These are phyloP conservation scores for Sugiyamaella mastotermitis DNA, from an alignment of 805 yeast species.

Conservation along the genomic window DNA sequence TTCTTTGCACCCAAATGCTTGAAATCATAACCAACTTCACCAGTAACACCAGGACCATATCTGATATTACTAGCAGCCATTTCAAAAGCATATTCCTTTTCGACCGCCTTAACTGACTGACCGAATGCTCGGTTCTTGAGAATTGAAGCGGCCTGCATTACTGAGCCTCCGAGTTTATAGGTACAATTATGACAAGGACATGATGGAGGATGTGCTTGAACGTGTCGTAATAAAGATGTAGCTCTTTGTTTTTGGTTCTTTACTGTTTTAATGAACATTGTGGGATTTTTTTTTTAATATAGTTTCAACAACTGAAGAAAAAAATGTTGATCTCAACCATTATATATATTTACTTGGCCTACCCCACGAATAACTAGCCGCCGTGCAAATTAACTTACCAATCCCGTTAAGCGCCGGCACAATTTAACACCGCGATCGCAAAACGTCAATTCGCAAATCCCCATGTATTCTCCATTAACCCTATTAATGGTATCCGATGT, in stretches of 20 bases:
- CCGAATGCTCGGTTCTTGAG: slow-evolving; percentile 13
- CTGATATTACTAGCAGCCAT: slow-evolving; percentile 36
- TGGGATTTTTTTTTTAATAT: too few species aligned
- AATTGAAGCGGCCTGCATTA: slow-evolving; percentile 14
- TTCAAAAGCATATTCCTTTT: slow-evolving; percentile 35
- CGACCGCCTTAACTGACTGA: slow-evolving; percentile 4
- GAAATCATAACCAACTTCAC: slow-evolving; percentile 35
- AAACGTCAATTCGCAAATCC: too few species aligned
- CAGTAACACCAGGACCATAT: slow-evolving; percentile 35
- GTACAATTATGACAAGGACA: slow-evolving; percentile 34
- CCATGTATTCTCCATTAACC: too few species aligned
- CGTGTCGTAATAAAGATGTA: slow-evolving; percentile 8
- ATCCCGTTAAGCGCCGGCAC: too few species aligned
- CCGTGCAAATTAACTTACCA: too few species aligned
- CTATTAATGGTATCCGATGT: too few species aligned
- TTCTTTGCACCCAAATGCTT: slow-evolving; percentile 27
- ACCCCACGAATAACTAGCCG: too few species aligned
- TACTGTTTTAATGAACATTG: slow-evolving; percentile 7
- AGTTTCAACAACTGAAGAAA: too few species aligned
- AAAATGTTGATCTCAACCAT: too few species aligned
- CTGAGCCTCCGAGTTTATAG: slow-evolving; percentile 10
- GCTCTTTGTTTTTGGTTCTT: slow-evolving; percentile 11
- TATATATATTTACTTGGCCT: too few species aligned
- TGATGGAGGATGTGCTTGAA: slow-evolving; percentile 23
- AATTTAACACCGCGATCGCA: too few species aligned